Evolutionary conservation across 768 basidiomycete species (phyloP), one percentile per base, ranked within the genome.

Genomic region (Trichaptum fuscoviolaceum): DNA sequence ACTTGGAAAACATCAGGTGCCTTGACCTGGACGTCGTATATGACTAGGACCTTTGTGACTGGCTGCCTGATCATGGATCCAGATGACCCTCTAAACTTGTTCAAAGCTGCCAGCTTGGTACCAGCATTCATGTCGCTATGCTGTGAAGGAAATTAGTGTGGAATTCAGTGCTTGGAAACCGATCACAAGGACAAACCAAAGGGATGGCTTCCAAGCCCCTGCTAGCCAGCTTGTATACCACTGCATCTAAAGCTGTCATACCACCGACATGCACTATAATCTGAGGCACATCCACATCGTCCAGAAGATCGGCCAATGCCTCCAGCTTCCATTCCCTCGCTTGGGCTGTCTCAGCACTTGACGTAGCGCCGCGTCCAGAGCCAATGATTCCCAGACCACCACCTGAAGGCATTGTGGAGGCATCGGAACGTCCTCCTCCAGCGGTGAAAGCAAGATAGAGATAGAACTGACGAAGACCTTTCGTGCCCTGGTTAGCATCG

Each of bases 271-370:
- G 91, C 35, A 95, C 91, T 67, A 95, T 87, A 0, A 90, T 91
- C 70, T 94, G 92, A 18, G 79, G 75, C 6, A 92, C 84, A 59
- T 94, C 91, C 15, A 93, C 83, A 71, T 96, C 95, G 52, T 95
- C 94, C 71, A 95, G 90, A 58, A 96, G 80, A 74, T 97, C 95
- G 15, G 91, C 87, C 27, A 97, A 82, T 3, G 95, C 95, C 71
- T 97, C 95, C 63, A 97, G 80, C 76, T 97, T 97, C 95, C 95
- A 96, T 75, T 96, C 95, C 64, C 92, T 82, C 61, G 94, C 93
- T 74, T 93, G 91, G 20, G 86, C 84, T 57, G 88, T 93, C 77
- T 94, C 93, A 7, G 92, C 90, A 74, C 82, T 93, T 7, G 89
- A 86, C 18, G 65, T 24, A 25, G 89, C 84, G 23, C 89, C 86